Conservation (phyloP, 1,139 yeast species). For the Hyphopichia buzzinii region DNA sequence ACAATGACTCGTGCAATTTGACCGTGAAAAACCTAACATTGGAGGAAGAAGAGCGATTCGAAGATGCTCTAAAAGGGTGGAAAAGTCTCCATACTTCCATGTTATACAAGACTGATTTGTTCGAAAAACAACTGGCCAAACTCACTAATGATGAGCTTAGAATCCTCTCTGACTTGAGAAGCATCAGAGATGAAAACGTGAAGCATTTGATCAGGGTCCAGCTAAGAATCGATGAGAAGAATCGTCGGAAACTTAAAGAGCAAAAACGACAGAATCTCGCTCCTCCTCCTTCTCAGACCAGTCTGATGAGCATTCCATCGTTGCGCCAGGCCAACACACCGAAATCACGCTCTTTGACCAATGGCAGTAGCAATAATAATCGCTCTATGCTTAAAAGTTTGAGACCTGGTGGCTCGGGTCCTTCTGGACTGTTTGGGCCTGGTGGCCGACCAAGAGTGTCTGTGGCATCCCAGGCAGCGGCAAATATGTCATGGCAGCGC, state of each 20-base stretch:
- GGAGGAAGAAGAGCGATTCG: conserved; percentile 53
- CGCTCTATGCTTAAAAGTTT: conserved; percentile 36
- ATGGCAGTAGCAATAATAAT: conserved; percentile 6
- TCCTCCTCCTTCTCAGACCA: conserved; percentile 10
- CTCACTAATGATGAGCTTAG: conserved; percentile 40
- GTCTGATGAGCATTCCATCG: conserved; percentile 25
- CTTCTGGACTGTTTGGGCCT: background rate
- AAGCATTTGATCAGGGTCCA: conserved; percentile 46
- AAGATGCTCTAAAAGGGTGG: conserved; percentile 70
- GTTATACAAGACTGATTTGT: conserved; percentile 51
- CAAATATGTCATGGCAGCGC: conserved; percentile 42
- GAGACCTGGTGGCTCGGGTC: conserved; percentile 18
- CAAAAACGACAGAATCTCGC: conserved; percentile 9
- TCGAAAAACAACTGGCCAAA: conserved; percentile 40
- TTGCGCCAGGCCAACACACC: conserved; percentile 17
- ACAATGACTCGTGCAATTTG: conserved; percentile 58
- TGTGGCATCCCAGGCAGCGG: conserved; percentile 32
- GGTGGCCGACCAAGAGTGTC: conserved; percentile 4
- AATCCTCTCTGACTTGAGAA: conserved; percentile 45
- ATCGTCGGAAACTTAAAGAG: conserved; percentile 15
- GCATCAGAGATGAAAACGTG: conserved; percentile 51
- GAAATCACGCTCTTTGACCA: conserved; percentile 12
- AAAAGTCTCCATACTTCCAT: conserved; percentile 62
- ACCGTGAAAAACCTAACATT: conserved; percentile 54
- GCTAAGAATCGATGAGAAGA: conserved; percentile 38